Conservation (phyloP, 2,329 filamentous ascomycete species). For the Chaetomiaceae sp. region DNA sequence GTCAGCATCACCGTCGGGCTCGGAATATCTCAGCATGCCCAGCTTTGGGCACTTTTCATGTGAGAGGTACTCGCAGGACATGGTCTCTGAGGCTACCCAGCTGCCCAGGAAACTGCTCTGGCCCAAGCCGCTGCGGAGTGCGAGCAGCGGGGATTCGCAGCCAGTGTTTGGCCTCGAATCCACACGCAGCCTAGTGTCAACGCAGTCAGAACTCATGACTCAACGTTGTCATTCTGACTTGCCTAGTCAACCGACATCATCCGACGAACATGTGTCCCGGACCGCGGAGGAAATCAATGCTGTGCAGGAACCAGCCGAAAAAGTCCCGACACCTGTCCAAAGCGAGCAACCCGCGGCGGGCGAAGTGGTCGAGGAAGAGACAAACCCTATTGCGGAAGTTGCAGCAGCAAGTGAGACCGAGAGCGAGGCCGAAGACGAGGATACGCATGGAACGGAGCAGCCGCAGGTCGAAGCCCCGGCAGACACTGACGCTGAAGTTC, state of each 20-base stretch:
- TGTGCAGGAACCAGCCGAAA: background rate
- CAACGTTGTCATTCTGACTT: background rate
- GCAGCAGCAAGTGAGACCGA: background rate
- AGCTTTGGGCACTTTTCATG: slow-evolving; percentile 19
- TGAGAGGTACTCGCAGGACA: slow-evolving; percentile 19
- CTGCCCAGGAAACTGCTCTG: slow-evolving; percentile 23
- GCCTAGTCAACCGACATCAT: background rate
- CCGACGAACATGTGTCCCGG: background rate
- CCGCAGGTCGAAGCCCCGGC: background rate
- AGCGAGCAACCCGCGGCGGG: background rate
- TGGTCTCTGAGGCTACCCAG: background rate
- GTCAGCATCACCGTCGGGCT: background rate
- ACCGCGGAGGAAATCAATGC: background rate
- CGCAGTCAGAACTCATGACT: background rate
- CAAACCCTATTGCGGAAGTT: background rate
- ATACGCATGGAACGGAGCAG: background rate
- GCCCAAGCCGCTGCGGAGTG: slow-evolving; percentile 14
- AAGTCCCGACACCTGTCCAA: background rate
- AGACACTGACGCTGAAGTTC: background rate
- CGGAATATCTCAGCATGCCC: slow-evolving; percentile 4
- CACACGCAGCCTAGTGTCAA: background rate
- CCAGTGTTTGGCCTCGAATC: background rate
- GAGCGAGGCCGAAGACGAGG: slow-evolving; percentile 6
- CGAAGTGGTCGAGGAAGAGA: background rate
- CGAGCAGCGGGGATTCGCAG: background rate